These are phyloP conservation scores for Aspergillus incahuasiensis DNA, from an alignment of 495 filamentous ascomycete genomes.

Conservation along the genomic window DNA sequence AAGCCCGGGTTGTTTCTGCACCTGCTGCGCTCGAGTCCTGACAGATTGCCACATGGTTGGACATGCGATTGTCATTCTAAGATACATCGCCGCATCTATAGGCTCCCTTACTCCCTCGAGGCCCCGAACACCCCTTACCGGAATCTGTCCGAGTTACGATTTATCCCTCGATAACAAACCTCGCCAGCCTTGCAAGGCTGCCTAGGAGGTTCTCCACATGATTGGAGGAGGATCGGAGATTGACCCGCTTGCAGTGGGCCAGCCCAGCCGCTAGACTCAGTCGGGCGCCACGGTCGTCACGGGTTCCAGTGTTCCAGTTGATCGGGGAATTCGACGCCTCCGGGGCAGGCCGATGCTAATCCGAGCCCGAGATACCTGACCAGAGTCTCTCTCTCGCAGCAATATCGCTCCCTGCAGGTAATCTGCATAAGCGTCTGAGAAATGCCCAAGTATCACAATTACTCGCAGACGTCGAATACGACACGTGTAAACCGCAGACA, in stretches of 20 bases:
- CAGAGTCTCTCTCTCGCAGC: not conserved
- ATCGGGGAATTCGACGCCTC: not conserved
- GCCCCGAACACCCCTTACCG: not conserved
- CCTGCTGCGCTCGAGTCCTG: not conserved
- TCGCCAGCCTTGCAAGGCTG: slow-evolving; percentile 25
- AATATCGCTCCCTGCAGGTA: not conserved
- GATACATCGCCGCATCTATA: not conserved
- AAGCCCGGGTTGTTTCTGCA: not conserved
- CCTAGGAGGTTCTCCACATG: slow-evolving; percentile 6
- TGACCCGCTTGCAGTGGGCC: not conserved
- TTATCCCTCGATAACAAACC: not conserved
- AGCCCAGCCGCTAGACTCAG: not conserved
- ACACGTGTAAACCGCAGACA: not conserved
- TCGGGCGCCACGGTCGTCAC: not conserved
- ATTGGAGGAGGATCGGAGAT: not conserved
- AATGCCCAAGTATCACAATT: not conserved
- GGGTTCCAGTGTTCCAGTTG: not conserved
- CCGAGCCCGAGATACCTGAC: not conserved
- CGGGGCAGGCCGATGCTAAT: not conserved
- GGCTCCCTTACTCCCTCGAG: not conserved
- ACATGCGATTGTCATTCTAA: not conserved
- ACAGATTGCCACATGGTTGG: not conserved
- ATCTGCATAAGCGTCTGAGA: not conserved
- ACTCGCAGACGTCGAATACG: not conserved
- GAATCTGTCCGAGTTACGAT: not conserved